Conservation (phyloP, 768 basidiomycete species). For the Tulasnella sp. region DNA sequence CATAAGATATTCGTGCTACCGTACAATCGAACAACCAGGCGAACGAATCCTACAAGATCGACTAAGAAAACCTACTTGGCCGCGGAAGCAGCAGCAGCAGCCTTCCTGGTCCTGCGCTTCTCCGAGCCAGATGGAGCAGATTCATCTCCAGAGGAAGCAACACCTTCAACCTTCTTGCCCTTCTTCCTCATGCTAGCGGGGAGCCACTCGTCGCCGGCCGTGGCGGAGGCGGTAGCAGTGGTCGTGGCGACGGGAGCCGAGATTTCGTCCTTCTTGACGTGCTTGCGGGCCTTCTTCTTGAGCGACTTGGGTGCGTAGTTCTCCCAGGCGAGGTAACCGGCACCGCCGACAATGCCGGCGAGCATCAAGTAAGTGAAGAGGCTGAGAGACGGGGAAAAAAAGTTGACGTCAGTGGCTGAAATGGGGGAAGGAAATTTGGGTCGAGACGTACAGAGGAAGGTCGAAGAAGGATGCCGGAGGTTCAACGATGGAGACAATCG, state of each 20-base stretch:
- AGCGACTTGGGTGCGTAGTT: constrained; percentile 55
- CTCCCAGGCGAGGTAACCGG: constrained; percentile 60
- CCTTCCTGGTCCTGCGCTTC: neutral
- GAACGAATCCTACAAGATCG: constrained; percentile 9
- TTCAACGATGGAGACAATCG: constrained; percentile 73
- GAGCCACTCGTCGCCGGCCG: constrained; percentile 84
- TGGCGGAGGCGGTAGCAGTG: constrained; percentile 53
- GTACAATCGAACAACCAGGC: neutral
- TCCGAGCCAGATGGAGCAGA: constrained; percentile 20
- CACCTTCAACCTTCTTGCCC: constrained; percentile 44
- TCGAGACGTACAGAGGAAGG: constrained; percentile 62
- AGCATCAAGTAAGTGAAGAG: constrained; percentile 70
- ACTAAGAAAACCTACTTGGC: constrained; percentile 1
- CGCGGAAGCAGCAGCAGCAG: neutral
- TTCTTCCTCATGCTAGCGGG: constrained; percentile 83
- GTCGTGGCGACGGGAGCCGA: constrained; percentile 47
- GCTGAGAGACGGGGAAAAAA: constrained; percentile 36
- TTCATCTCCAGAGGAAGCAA: constrained; percentile 54
- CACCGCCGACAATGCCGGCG: constrained; percentile 55
- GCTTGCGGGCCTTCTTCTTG: constrained; percentile 48
- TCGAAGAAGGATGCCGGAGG: constrained; percentile 74
- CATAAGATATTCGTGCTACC: constrained; percentile 8
- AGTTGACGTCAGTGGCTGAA: constrained; percentile 11
- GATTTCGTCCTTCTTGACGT: constrained; percentile 39
- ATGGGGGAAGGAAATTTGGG: constrained; percentile 19